Percentiles rank a stretch among this genome's conserved stretches.
Conservation (phyloP, 2,329 filamentous ascomycete genomes). For the Alternaria sp. region DNA sequence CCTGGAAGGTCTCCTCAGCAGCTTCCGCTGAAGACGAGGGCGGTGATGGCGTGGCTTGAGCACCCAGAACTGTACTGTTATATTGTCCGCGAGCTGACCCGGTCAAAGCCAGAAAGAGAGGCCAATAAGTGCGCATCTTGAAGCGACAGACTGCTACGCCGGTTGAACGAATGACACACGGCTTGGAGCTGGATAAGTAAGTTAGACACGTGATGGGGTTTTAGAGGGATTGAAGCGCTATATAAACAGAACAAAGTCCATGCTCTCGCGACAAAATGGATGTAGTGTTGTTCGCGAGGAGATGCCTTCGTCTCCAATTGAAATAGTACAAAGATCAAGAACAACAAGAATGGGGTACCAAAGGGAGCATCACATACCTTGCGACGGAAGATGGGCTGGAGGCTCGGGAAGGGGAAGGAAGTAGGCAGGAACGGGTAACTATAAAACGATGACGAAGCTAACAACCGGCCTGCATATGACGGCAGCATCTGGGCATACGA, state of each 20-base stretch:
- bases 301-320: not conserved
- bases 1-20: not conserved
- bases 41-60: constrained; percentile 5
- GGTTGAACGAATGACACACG: constrained; percentile 37
- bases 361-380: constrained; percentile 36
- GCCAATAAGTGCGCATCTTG: constrained; percentile 41
- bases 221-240: not conserved
- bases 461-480: constrained; percentile 30
- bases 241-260: not conserved
- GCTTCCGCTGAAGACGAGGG: not conserved
- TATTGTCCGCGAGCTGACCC: constrained; percentile 23
- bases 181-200: constrained; percentile 30
- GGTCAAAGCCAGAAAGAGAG: constrained; percentile 34
- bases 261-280: not conserved
- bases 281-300: constrained; percentile 8
- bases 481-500: constrained; percentile 18
- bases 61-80: constrained; percentile 22
- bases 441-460: constrained; percentile 35
- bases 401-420: constrained; percentile 27
- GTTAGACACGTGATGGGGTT: constrained; percentile 31
- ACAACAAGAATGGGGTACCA: not conserved
- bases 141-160: constrained; percentile 40
- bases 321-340: not conserved
- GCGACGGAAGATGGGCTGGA: constrained; percentile 36
- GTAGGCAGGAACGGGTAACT: constrained; percentile 34